Evolutionary conservation across 768 basidiomycete species (phyloP), one percentile per base, ranked within the genome.

Genomic region (Tricholomella constricta): DNA sequence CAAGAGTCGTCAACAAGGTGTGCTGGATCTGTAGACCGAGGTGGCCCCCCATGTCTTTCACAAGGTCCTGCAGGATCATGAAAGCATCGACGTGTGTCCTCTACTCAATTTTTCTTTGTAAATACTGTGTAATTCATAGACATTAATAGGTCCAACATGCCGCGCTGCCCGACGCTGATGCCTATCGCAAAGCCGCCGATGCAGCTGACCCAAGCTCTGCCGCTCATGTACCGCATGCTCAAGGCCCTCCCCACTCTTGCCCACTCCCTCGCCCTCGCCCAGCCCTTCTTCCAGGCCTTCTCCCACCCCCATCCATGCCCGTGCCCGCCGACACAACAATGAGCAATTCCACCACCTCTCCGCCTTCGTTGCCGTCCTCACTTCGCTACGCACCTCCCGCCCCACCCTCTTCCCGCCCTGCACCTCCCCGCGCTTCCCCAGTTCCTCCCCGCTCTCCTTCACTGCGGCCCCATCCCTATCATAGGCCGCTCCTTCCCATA

Each of bases 401-500:
- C 86, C 91, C 0, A 71, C 73, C 1, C 74, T 93, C n/a, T 94
- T 94, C n/a, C n/a, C 61, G 75, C 78, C 19, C 83, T 87, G 0
- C 91, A 94, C 63, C 73, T 94, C 7, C 72, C 74, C 7, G 80
- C 81, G 0, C 72, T 94, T 19, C 74, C 93, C 17, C 73, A 80
- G 0, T 92, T 92, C 66, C 73, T 92, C 26, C 85, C 87, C 0
- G 74, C 80, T 2, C 72, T 92, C 15, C 82, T 91, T n/a, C 78
- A 82, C 50, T 69, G 69, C 31, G 81, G 80, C 0, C 77, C 76
- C 0, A 81, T 79, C 0, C 81, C 81, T 0, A 82, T 79, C 1
- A 71, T 79, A 1, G 69, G 70, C 15, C 57, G 74, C 17, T 78
- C 78, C 0, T 82, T 78, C 55, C 78, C 78, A 2, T 59, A 61